Base-by-base conservation (phyloP, 805 yeast genomes). In the Hanseniaspora osmophila region DNA sequence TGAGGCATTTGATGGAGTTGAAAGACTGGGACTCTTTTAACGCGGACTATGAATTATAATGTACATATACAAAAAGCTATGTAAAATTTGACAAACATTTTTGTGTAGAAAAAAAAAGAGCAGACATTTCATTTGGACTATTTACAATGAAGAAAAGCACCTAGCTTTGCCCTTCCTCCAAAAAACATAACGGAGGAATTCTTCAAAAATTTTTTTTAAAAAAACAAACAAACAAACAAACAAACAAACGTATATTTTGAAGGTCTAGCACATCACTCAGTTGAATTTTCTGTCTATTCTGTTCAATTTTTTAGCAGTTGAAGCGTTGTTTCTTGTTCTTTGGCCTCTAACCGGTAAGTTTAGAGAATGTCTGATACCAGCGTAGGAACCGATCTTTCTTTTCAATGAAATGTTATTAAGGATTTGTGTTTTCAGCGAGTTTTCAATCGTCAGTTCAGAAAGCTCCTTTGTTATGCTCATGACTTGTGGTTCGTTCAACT, bases 281-380 rank as follows among this genome's bases (percentile, higher is more conserved):
- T 43, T 35, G 29, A 43, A 37, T 46, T 67, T 66, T 69, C 92
- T 80, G 51, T 84, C 81, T 43, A 84, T 63, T 56, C 74, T 78
- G 66, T 90, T 90, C 64, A 90, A 74, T 63, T 77, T 79, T 67
- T 78, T 79, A 17, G 97, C 98, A 22, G 95, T 90, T 59, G 73
- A 71, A 32, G 95, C 95, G 60, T 92, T 92, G 51, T 82, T 84
- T 68, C 85, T 78, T 15, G 98, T 92, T 50, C 81, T 74, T 70
- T 92, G 97, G 55, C 98, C 98, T 61, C 74, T 74, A 22, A 80
- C 90, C 16, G 94, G 92, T 32, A 75, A 61, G 47, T 94, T 90
- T 63, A 78, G 68, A 40, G 87, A 82, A 61, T 92, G 97, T 66
- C 97, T 79, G 59, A 80, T 64, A 67, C 98, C 98, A 46, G 77